phyloP scores from a whole-genome alignment of 1,139 yeast species.

The Geotrichum bryndzae region DNA sequence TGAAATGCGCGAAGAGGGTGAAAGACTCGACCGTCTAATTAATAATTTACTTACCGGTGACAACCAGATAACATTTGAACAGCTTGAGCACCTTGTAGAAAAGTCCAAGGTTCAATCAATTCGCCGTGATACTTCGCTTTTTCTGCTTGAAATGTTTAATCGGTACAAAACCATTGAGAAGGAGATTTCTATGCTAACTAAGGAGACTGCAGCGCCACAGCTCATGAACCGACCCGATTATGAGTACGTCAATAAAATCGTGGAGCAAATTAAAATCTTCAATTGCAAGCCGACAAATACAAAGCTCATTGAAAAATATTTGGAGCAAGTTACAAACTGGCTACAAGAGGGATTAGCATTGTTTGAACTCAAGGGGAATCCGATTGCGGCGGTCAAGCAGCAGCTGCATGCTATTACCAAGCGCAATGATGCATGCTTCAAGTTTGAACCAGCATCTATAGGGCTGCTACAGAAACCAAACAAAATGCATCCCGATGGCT shows the following conservation, averaged over 20 bases:
- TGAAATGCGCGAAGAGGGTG: not conserved
- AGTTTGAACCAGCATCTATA: not conserved
- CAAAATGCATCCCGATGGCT: not conserved
- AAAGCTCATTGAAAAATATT: not conserved
- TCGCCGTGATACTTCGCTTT: not conserved
- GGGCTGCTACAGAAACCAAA: not conserved
- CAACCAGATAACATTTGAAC: not conserved
- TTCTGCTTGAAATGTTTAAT: not conserved
- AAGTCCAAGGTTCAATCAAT: not conserved
- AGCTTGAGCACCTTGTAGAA: not conserved
- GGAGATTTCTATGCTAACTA: not conserved
- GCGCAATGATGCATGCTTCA: conserved; percentile 39
- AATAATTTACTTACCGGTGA: not conserved
- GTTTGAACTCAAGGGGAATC: not conserved
- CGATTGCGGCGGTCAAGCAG: not conserved
- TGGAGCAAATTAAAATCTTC: not conserved
- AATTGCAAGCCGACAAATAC: not conserved
- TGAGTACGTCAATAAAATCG: not conserved
- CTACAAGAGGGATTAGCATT: not conserved
- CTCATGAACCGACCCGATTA: not conserved
- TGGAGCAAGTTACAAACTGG: not conserved
- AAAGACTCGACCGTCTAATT: not conserved
- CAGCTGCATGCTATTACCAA: conserved; percentile 27
- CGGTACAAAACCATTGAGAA: not conserved
- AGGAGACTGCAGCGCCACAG: not conserved